Conservation (phyloP, 352 stramenopile genomes). For the Globisporangium sylvaticum region DNA sequence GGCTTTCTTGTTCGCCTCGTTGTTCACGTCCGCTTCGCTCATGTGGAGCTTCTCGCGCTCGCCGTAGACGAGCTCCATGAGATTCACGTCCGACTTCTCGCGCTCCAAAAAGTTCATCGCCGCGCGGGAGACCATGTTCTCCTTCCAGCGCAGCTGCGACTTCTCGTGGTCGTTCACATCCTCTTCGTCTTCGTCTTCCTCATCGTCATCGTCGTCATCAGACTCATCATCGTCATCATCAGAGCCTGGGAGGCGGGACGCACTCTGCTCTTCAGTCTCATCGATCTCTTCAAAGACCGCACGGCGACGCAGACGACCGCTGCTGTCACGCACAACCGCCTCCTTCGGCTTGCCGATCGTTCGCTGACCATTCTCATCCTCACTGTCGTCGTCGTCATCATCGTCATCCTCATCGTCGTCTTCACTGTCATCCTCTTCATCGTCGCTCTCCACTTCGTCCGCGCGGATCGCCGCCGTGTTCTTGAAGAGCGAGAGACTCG, state of each 20-base stretch:
- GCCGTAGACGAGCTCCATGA: conserved; percentile 92
- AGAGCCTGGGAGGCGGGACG: conserved; percentile 3
- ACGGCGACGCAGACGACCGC: conserved; percentile 67
- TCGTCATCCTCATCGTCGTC: conserved; percentile 35
- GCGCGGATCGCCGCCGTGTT: conserved; percentile 82
- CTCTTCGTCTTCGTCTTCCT: conserved; percentile 38
- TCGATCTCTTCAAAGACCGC: conserved; percentile 65
- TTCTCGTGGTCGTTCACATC: conserved; percentile 39
- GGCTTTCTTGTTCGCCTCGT: conserved; percentile 28
- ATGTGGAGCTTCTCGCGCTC: conserved; percentile 79
- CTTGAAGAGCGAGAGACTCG: conserved; percentile 95
- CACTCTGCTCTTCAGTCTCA: conserved; percentile 22
- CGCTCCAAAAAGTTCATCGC: conserved; percentile 84
- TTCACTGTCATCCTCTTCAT: conserved; percentile 42
- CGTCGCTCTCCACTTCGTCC: conserved; percentile 65
- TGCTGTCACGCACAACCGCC: conserved; percentile 60
- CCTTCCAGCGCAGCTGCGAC: conserved; percentile 83
- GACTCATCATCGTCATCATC: conserved; percentile 48
- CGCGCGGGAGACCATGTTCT: conserved; percentile 80
- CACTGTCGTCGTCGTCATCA: conserved; percentile 46
- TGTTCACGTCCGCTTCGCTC: conserved; percentile 66
- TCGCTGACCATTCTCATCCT: conserved; percentile 29
- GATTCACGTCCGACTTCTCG: conserved; percentile 75
- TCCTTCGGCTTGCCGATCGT: conserved; percentile 65
- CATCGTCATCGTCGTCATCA: conserved; percentile 44